Conservation (phyloP, 1,284 basidiomycete genomes). For the Melampsora americana region DNA sequence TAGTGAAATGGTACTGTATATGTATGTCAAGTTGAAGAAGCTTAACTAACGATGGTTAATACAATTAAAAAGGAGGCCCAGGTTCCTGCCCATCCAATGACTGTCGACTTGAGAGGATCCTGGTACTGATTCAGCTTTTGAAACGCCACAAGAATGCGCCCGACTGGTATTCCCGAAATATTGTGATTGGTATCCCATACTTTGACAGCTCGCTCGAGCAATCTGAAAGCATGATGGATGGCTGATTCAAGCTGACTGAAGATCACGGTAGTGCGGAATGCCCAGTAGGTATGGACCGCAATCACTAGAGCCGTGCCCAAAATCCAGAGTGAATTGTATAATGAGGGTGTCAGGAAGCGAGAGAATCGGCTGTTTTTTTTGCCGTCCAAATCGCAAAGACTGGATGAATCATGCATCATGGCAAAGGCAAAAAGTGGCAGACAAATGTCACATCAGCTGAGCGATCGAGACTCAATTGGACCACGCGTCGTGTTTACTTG, state of each 20-base stretch:
- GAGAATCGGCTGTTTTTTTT: neutral
- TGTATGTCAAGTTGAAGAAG: neutral
- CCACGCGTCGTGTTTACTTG: too few relatives aligned
- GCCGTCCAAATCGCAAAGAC: too few relatives aligned
- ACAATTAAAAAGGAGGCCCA: neutral
- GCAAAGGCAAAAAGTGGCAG: too few relatives aligned
- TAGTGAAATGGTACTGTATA: neutral
- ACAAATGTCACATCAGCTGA: too few relatives aligned
- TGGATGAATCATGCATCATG: too few relatives aligned
- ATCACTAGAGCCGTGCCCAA: neutral
- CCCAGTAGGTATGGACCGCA: neutral
- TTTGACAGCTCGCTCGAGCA: neutral
- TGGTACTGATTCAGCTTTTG: neutral
- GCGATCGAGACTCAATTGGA: too few relatives aligned
- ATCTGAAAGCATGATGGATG: neutral
- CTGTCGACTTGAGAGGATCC: neutral
- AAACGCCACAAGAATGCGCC: neutral
- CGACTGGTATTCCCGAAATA: neutral
- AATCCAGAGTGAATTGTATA: neutral
- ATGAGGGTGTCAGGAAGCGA: neutral
- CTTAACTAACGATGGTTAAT: neutral
- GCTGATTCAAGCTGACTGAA: neutral
- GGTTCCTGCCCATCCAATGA: neutral
- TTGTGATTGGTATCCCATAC: neutral
- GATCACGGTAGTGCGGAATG: neutral